Base-by-base conservation (phyloP, 179 eudicot species). In the Gypsophila paniculata region DNA sequence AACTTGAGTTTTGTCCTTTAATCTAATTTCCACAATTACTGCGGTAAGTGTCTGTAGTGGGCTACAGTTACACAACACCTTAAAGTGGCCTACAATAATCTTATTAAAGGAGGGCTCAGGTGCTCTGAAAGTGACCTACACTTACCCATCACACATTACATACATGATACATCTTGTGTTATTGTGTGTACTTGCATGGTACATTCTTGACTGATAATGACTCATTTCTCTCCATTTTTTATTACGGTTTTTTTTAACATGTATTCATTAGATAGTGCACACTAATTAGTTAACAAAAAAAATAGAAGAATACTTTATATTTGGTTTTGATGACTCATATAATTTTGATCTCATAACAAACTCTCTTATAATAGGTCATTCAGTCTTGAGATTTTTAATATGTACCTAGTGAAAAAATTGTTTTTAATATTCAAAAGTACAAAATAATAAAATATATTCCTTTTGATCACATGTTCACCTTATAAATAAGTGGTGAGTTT, bases 401-500 rank as follows among this genome's bases (percentile, higher is more conserved):
- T 29, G 34, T 29, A 29, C 4, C 34, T 29, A 29, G 4, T 29
- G 34, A 29, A 29, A 29, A 29, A 29, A 1, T 29, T 29, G 46
- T 42, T 42, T 42, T 6, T 6, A 42, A 42, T 6, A 7, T n/a
- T n/a, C n/a, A n/a, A n/a, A 46, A 13, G 12, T 8, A 18, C 2
- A 42, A 38, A 65, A 65, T 11, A 8, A 39, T 2, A 18, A 14
- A 52, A 25, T 21, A 54, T 53, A 38, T 32, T 54, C 48, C 34
- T 36, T 54, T 32, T 55, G 52, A 69, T 69, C 72, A 69, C 32
- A 32, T 11, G 19, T 44, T 54, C 72, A 17, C 63, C 72, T 69
- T 69, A 69, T 69, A 69, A 69, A 69, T 69, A 69, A 53, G 63
- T 69, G 61, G 51, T 13, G 15, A 69, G 62, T 69, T 69, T 32